phyloP scores from a whole-genome alignment of 805 yeast genomes.

The Candida tibetensis region DNA sequence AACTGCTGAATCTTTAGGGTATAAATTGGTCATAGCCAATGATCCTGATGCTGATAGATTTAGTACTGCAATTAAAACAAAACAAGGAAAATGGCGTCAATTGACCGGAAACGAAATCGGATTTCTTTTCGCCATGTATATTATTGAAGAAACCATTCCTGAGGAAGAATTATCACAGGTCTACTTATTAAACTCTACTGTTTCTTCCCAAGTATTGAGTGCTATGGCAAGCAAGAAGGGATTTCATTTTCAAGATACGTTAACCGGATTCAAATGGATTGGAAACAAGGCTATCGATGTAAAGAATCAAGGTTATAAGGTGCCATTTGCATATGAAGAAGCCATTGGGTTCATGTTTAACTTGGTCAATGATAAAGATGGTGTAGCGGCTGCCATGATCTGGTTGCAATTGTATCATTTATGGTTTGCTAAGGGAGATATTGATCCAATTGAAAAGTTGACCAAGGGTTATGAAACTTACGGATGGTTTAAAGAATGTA shows the following conservation, averaged over 20 bases:
- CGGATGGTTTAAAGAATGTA: conserved; percentile 82
- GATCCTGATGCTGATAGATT: conserved; percentile 98
- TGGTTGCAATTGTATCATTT: conserved; percentile 66
- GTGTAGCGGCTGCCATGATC: conserved; percentile 73
- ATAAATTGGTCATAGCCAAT: conserved; percentile 71
- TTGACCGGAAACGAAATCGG: conserved; percentile 93
- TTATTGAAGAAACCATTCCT: conserved; percentile 36
- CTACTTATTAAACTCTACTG: conserved; percentile 81
- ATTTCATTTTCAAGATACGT: conserved; percentile 70
- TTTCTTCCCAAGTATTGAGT: conserved; percentile 78
- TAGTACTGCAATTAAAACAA: conserved; percentile 64
- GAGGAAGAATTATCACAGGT: conserved; percentile 29
- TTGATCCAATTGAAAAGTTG: conserved; percentile 49
- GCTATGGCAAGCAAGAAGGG: conserved; percentile 64
- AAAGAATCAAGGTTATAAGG: conserved; percentile 58
- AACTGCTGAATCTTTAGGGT: conserved; percentile 51
- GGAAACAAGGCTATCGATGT: conserved; percentile 83
- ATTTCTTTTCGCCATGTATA: conserved; percentile 69
- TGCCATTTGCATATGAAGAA: conserved; percentile 92
- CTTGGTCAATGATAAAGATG: conserved; percentile 88
- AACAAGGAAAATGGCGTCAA: conserved; percentile 60
- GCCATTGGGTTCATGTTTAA: conserved; percentile 94
- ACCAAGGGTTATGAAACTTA: conserved; percentile 57
- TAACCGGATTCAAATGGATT: conserved; percentile 97
- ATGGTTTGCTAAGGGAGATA: conserved; percentile 43